Conservation (phyloP, 345 rosid species). For the Ceriops decandra region DNA sequence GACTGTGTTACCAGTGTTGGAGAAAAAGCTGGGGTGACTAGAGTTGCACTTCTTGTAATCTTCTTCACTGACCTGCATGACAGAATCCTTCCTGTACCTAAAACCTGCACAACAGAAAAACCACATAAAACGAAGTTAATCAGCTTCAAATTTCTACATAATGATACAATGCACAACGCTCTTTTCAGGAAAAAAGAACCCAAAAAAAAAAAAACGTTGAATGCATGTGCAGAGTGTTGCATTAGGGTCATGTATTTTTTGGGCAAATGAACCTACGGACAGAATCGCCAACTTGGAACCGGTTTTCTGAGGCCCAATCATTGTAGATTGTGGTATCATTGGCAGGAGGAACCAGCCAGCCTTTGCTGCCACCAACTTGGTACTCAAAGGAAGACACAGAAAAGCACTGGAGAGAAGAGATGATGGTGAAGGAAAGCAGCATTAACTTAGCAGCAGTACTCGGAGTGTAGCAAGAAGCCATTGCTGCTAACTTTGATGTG, state of each 20-base stretch:
- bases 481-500: not conserved
- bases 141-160: not conserved
- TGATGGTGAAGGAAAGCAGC: conserved; percentile 17
- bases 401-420: conserved; percentile 21
- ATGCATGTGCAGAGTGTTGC: too few relatives aligned
- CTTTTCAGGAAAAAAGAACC: too few relatives aligned
- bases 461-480: not conserved
- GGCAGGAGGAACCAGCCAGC: conserved; percentile 62
- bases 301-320: conserved; percentile 71
- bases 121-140: not conserved
- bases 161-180: too few relatives aligned
- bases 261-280: conserved; percentile 40
- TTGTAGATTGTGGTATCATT: conserved; percentile 49
- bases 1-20: conserved; percentile 57
- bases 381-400: conserved; percentile 43
- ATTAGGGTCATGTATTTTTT: too few relatives aligned
- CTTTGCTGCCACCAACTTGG: conserved; percentile 57
- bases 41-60: conserved; percentile 58
- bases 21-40: conserved; percentile 48
- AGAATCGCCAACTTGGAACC: conserved; percentile 61
- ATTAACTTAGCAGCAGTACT: not conserved
- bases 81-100: conserved; percentile 57
- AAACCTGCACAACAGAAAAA: conserved; percentile 31
- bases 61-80: conserved; percentile 44
- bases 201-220: too few relatives aligned